phyloP scores from a whole-genome alignment of 2,329 filamentous ascomycete genomes.

The Pseudomassariella vexata region DNA sequence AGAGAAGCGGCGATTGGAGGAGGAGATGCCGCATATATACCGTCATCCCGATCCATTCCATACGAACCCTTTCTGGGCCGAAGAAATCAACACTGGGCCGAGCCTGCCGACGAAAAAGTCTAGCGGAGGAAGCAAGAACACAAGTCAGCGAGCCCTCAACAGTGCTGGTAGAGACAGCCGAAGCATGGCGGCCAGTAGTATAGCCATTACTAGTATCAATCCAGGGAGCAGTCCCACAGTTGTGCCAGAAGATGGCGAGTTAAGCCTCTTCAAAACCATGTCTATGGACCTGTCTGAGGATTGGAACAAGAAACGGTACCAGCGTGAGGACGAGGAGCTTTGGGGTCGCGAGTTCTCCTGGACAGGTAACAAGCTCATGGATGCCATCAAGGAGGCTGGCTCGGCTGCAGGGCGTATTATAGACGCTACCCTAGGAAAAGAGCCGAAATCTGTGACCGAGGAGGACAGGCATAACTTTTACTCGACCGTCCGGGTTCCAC shows the following conservation, averaged over 20 bases:
- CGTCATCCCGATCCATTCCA: constrained; percentile 76
- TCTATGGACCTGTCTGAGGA: constrained; percentile 42
- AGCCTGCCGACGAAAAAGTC: constrained; percentile 59
- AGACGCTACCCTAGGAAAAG: constrained; percentile 44
- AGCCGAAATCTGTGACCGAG: constrained; percentile 46
- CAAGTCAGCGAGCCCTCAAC: constrained; percentile 54
- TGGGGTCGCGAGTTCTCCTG: constrained; percentile 62
- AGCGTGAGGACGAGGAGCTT: constrained; percentile 81
- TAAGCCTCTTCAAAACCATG: constrained; percentile 29
- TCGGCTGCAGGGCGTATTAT: constrained; percentile 49
- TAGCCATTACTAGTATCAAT: constrained; percentile 29
- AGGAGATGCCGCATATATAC: constrained; percentile 68
- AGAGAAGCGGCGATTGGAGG: constrained; percentile 58
- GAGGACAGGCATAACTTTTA: constrained; percentile 54
- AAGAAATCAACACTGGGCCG: constrained; percentile 81
- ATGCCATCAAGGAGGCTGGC: constrained; percentile 53
- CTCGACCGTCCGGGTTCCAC: constrained; percentile 56
- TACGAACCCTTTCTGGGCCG: constrained; percentile 83
- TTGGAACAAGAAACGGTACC: constrained; percentile 75
- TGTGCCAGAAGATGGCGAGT: constrained; percentile 38
- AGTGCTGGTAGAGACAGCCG: constrained; percentile 52
- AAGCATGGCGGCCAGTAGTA: constrained; percentile 19
- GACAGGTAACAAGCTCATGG: constrained; percentile 51
- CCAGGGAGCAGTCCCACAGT: constrained; percentile 37
- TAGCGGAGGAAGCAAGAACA: constrained; percentile 44